A percentile compares a stretch with the other conserved stretches of the same genome.
These are phyloP conservation scores for Moricandia arvensis DNA, from an alignment of 345 rosid species.

Conservation along the genomic window DNA sequence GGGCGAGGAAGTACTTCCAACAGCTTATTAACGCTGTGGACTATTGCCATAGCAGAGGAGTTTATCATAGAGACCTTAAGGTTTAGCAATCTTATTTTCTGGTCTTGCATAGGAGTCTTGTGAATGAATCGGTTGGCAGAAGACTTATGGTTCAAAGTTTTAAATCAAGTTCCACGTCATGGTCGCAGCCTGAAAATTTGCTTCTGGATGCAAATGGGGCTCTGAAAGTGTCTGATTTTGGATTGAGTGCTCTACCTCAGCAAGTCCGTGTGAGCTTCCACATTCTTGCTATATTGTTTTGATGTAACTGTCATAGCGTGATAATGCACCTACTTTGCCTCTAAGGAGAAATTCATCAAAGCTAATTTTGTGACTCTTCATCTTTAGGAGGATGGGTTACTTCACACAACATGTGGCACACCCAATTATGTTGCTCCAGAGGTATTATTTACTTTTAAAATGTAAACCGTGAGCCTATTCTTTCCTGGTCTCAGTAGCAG, in stretches of 20 bases:
- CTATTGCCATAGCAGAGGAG: conserved; percentile 43
- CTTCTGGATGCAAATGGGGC: conserved; percentile 80
- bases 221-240: conserved; percentile 95
- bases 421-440: conserved; percentile 99
- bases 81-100: conserved; percentile 35
- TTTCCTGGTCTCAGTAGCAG: not conserved
- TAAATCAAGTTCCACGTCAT: not conserved
- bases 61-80: conserved; percentile 81
- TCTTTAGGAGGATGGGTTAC: conserved; percentile 87
- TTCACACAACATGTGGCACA: conserved; percentile 96
- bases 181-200: conserved; percentile 88
- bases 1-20: conserved; percentile 88
- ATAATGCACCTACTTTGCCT: not conserved
- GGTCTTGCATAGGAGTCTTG: not conserved
- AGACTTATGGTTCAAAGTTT: not conserved
- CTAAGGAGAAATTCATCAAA: not conserved
- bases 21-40: conserved; percentile 96
- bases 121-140: not conserved
- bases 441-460: conserved; percentile 47
- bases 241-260: conserved; percentile 95
- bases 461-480: not conserved
- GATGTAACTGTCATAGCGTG: too few relatives aligned
- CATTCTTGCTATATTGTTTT: not conserved
- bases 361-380: conserved; percentile 19
- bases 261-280: conserved; percentile 81